These are phyloP conservation scores for Lactarius deliciosus DNA, from an alignment of 768 basidiomycete genomes.

Conservation along the genomic window DNA sequence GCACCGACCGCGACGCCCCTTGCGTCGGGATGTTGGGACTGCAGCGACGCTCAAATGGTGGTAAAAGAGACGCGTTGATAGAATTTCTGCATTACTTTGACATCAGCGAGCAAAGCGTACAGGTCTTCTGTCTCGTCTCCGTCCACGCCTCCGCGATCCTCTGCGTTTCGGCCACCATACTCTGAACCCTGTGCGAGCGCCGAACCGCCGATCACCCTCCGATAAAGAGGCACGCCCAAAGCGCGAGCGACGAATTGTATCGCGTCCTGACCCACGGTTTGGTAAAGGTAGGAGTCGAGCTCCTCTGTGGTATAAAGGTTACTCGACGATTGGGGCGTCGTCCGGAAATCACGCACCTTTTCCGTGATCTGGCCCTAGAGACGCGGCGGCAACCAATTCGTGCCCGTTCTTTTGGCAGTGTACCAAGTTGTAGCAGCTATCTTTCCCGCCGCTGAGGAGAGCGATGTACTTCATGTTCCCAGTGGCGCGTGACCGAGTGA, in stretches of 20 bases:
- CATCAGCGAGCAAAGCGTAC: slow-evolving; percentile 61
- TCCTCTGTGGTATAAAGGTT: slow-evolving; percentile 64
- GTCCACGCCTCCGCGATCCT: slow-evolving; percentile 46
- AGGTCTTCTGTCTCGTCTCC: slow-evolving; percentile 99
- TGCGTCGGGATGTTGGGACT: slow-evolving; percentile 78
- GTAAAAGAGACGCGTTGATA: not conserved
- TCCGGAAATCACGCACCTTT: slow-evolving; percentile 61
- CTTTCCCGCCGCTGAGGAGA: slow-evolving; percentile 95
- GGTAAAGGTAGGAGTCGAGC: slow-evolving; percentile 97
- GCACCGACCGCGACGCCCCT: slow-evolving; percentile 92
- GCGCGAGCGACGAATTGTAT: slow-evolving; percentile 84
- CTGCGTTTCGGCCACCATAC: slow-evolving; percentile 71
- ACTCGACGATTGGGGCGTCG: slow-evolving; percentile 21
- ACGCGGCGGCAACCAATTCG: slow-evolving; percentile 83
- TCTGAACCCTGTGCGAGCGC: slow-evolving; percentile 81
- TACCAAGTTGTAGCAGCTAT: slow-evolving; percentile 92
- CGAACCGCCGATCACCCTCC: slow-evolving; percentile 74
- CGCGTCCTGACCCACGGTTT: slow-evolving; percentile 97
- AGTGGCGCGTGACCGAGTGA: slow-evolving; percentile 1
- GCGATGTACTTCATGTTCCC: slow-evolving; percentile 84
- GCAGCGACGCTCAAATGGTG: slow-evolving; percentile 15
- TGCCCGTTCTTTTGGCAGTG: slow-evolving; percentile 89
- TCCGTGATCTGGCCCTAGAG: slow-evolving; percentile 78
- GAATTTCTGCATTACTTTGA: slow-evolving; percentile 57
- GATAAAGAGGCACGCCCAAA: slow-evolving; percentile 82